Evolutionary conservation across 2,329 filamentous ascomycete species (phyloP).

Genomic region (Aspergillus sp.): DNA sequence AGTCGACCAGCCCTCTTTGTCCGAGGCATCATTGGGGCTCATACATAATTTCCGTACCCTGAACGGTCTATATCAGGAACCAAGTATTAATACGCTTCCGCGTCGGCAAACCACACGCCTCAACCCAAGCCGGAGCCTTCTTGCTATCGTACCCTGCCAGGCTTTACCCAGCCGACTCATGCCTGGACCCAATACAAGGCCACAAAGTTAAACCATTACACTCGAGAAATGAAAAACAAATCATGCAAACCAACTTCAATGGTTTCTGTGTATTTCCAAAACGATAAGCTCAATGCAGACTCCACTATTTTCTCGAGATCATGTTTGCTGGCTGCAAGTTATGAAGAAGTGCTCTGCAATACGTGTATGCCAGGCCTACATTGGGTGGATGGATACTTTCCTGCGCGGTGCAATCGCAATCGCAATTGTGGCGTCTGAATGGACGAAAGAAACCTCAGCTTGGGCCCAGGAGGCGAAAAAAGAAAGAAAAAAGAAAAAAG

Average conservation of each 20-base stretch:
- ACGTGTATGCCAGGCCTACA: not conserved
- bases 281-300: conserved; percentile 7
- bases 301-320: not conserved
- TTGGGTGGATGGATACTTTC: conserved; percentile 1
- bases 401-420: not conserved
- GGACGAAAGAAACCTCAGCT: not conserved
- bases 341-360: not conserved
- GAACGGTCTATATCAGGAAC: not conserved
- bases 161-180: not conserved
- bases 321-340: not conserved
- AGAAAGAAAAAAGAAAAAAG: not conserved
- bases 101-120: not conserved
- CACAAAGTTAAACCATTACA: not conserved
- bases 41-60: not conserved
- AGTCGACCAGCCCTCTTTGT: not conserved
- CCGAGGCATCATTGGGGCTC: not conserved
- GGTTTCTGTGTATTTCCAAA: not conserved
- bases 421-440: not conserved
- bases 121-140: not conserved
- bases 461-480: not conserved
- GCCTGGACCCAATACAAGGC: not conserved
- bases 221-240: not conserved
- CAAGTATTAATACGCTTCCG: not conserved
- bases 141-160: not conserved
- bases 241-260: not conserved